Base-by-base conservation (phyloP, 2,329 filamentous ascomycete species). In the Botryotinia narcissicola region DNA sequence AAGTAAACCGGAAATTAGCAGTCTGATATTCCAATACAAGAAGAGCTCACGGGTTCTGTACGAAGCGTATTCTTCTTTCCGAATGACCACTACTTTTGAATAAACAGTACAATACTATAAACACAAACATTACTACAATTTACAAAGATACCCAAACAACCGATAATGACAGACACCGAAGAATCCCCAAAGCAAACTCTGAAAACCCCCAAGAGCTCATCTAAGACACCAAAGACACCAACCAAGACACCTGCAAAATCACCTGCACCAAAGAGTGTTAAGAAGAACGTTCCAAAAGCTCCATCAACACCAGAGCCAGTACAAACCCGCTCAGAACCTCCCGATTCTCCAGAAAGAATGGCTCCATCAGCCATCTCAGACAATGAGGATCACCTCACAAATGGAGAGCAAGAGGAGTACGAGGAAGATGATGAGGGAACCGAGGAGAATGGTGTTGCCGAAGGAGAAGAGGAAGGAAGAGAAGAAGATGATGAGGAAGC, bases 401-500 rank as follows among this genome's bases (percentile, higher is more conserved):
- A 72, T 69, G 71, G 48, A 48, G 70, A 72, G 61, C 70, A 72
- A 20, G 70, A 72, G 22, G 70, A 72, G 29, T 68, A 72, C 18
- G 71, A 72, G 16, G 71, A 68, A 59, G 70, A 72, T 3, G 71
- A 72, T 9, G 68, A 60, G n/a, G 68, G 37, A 25, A 70, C 37
- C 20, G 54, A 68, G 16, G 71, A 72, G 25, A 72, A 69, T 12
- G 71, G 71, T 29, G 62, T 68, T 12, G 63, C 48, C 9, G 71
- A 68, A 6, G 71, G 71, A 16, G 71, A 68, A 72, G 71, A 72
- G 18, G 71, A 72, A 69, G 71, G 70, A 67, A 63, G 37, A 63
- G 70, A 71, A 25, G 71, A 73, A 40, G 62, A 68, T 18, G 61
- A 71, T 85, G 86, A n/a, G 82, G 82, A 40, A 84, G 84, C 35